A percentile compares a stretch with the other conserved stretches of the same genome.
Conservation (phyloP, 2,329 filamentous ascomycete genomes). For the Nannizzia gypsea region DNA sequence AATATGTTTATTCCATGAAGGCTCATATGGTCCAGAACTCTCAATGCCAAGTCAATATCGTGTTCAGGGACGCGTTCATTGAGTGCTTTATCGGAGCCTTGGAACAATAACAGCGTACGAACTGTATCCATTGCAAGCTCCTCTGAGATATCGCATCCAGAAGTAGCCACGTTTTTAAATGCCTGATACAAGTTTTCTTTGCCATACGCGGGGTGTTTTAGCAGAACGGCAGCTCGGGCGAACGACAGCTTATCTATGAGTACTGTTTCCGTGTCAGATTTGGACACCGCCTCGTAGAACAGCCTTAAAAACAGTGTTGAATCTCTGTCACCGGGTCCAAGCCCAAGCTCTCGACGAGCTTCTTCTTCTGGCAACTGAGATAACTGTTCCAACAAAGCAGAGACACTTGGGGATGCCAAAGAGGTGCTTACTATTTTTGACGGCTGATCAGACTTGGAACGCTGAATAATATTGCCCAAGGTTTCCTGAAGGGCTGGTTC, state of each 20-base stretch:
- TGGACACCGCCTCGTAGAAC: constrained; percentile 26
- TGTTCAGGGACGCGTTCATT: constrained; percentile 15
- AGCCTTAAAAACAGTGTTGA: constrained; percentile 35
- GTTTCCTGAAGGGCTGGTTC: not conserved
- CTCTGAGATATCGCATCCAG: constrained; percentile 26
- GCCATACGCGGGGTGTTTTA: constrained; percentile 31
- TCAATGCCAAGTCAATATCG: constrained; percentile 28
- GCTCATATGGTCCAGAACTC: constrained; percentile 33
- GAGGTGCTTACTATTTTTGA: constrained; percentile 1
- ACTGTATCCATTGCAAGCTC: constrained; percentile 27
- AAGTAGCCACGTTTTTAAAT: constrained; percentile 26
- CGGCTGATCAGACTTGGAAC: not conserved
- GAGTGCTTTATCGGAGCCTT: constrained; percentile 12
- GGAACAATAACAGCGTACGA: constrained; percentile 24
- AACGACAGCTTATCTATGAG: constrained; percentile 25
- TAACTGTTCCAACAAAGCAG: constrained; percentile 21
- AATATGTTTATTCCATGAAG: constrained; percentile 32
- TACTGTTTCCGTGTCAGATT: constrained; percentile 21
- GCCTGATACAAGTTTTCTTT: constrained; percentile 23
- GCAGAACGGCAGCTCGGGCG: constrained; percentile 26
- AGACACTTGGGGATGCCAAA: constrained; percentile 3
- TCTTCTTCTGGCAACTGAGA: constrained; percentile 22
- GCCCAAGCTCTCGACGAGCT: constrained; percentile 27
- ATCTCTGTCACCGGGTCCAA: constrained; percentile 24
- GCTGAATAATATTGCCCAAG: not conserved